Conservation (phyloP, 768 basidiomycete species). For the Kwoniella sp. region DNA sequence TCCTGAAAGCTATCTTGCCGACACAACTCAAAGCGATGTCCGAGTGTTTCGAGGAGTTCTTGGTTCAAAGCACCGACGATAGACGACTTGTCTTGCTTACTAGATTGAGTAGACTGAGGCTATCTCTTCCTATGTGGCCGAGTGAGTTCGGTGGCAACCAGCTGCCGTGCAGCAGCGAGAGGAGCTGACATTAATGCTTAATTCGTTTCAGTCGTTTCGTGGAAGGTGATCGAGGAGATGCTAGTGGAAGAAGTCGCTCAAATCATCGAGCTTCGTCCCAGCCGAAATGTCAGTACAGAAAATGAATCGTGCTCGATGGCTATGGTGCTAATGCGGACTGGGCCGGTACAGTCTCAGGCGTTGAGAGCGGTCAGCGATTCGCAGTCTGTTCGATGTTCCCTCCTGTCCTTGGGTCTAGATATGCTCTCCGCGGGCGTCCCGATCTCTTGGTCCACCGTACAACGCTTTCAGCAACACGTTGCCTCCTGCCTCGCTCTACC, state of each 20-base stretch:
- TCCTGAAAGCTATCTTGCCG: slow-evolving; percentile 24
- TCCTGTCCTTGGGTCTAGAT: slow-evolving; percentile 35
- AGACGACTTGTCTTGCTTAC: slow-evolving; percentile 23
- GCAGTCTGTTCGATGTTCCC: slow-evolving; percentile 30
- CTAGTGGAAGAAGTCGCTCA: slow-evolving; percentile 33
- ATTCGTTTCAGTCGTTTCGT: slow-evolving; percentile 31
- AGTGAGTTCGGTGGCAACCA: slow-evolving; percentile 10
- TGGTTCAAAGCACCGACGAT: slow-evolving; percentile 40
- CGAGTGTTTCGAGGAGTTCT: slow-evolving; percentile 35
- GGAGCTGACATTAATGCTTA: neutral
- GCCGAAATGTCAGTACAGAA: slow-evolving; percentile 32
- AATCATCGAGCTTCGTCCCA: slow-evolving; percentile 25
- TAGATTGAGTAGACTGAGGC: slow-evolving; percentile 17
- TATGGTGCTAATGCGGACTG: too few species aligned
- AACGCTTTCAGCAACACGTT: slow-evolving; percentile 47
- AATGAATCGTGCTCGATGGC: too few species aligned
- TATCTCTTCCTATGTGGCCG: slow-evolving; percentile 34
- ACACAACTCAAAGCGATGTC: slow-evolving; percentile 36
- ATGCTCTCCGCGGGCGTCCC: slow-evolving; percentile 34
- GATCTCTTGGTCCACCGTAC: slow-evolving; percentile 27
- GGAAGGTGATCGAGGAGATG: slow-evolving; percentile 40
- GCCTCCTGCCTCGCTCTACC: slow-evolving; percentile 35
- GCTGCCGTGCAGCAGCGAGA: neutral
- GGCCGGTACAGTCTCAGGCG: slow-evolving; percentile 28
- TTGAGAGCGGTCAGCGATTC: slow-evolving; percentile 33